Percentiles rank a stretch among this genome's conserved stretches.
phyloP scores from a whole-genome alignment of 2,329 filamentous ascomycete genomes.

The Calonectria ilicicola region DNA sequence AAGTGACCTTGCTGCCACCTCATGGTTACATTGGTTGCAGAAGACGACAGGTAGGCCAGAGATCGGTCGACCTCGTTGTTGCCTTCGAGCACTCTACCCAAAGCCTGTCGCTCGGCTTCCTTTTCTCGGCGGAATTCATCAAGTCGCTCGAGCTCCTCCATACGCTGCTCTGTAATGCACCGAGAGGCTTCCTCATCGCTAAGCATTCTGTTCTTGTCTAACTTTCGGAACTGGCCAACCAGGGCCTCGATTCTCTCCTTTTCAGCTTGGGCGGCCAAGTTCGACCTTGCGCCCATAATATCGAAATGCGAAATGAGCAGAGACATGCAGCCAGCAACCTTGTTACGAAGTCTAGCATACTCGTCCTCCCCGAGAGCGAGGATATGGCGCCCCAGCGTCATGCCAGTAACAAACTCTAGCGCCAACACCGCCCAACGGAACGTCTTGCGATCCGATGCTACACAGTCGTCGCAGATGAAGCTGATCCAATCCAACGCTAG shows the following conservation, averaged over 20 bases:
- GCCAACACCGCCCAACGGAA: slow-evolving; percentile 98
- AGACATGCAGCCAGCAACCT: slow-evolving; percentile 97
- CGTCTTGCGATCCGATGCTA: slow-evolving; percentile 92
- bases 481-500: slow-evolving; percentile 96
- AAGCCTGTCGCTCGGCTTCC: slow-evolving; percentile 85
- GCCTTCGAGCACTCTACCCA: slow-evolving; percentile 92
- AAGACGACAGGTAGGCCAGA: slow-evolving; percentile 91
- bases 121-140: slow-evolving; percentile 84
- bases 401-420: slow-evolving; percentile 96
- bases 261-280: slow-evolving; percentile 92
- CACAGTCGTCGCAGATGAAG: slow-evolving; percentile 97
- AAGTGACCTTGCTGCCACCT: slow-evolving; percentile 99
- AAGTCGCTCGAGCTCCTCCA: slow-evolving; percentile 78
- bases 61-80: slow-evolving; percentile 97
- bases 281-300: slow-evolving; percentile 97
- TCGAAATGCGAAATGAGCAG: slow-evolving; percentile 98
- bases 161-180: slow-evolving; percentile 80
- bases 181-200: slow-evolving; percentile 89
- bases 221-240: slow-evolving; percentile 78
- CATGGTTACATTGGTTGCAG: slow-evolving; percentile 93
- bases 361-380: slow-evolving; percentile 90
- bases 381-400: slow-evolving; percentile 94
- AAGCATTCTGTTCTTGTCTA: slow-evolving; percentile 79
- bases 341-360: slow-evolving; percentile 83
- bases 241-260: slow-evolving; percentile 87